A percentile compares a stretch with the other conserved stretches of the same genome.
These are phyloP conservation scores for Fusarium sp. DNA, from an alignment of 2,329 filamentous ascomycete species.

Conservation along the genomic window DNA sequence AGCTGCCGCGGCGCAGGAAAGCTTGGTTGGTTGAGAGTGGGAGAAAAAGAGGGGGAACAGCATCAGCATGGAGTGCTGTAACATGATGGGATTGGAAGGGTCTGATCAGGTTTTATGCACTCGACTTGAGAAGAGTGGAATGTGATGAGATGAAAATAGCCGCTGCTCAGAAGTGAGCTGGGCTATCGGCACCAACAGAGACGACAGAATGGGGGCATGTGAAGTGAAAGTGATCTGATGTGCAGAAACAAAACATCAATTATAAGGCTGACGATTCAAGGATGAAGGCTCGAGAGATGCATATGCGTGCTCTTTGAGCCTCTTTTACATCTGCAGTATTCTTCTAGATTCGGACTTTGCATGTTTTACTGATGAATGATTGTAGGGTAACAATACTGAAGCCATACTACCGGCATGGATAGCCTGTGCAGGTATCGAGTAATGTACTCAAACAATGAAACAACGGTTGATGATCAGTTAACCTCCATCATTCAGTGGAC, in stretches of 20 bases:
- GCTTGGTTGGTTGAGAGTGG: slow-evolving; percentile 20
- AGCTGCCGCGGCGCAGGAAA: slow-evolving; percentile 22
- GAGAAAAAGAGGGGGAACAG: slow-evolving; percentile 14
- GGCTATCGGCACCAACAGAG: too few species aligned
- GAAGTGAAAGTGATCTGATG: slow-evolving; percentile 8
- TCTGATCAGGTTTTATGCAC: slow-evolving; percentile 10
- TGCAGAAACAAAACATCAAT: slow-evolving; percentile 21
- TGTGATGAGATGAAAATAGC: slow-evolving; percentile 13
- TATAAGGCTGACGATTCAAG: slow-evolving; percentile 33
- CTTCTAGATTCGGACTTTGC: not conserved
- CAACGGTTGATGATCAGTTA: not conserved
- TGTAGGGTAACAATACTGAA: slow-evolving; percentile 16
- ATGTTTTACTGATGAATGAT: not conserved
- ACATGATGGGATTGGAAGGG: slow-evolving; percentile 27
- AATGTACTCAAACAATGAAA: not conserved
- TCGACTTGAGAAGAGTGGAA: not conserved
- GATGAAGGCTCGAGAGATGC: slow-evolving; percentile 29
- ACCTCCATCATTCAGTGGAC: too few species aligned
- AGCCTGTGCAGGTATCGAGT: not conserved
- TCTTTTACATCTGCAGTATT: not conserved
- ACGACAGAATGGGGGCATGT: not conserved
- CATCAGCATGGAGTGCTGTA: slow-evolving; percentile 13
- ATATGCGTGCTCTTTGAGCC: slow-evolving; percentile 3
- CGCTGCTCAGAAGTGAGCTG: not conserved
- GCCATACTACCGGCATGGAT: not conserved